Evolutionary conservation across 768 basidiomycete species (phyloP), one percentile per base, ranked within the genome.

Genomic region (Multifurca ochricompacta): DNA sequence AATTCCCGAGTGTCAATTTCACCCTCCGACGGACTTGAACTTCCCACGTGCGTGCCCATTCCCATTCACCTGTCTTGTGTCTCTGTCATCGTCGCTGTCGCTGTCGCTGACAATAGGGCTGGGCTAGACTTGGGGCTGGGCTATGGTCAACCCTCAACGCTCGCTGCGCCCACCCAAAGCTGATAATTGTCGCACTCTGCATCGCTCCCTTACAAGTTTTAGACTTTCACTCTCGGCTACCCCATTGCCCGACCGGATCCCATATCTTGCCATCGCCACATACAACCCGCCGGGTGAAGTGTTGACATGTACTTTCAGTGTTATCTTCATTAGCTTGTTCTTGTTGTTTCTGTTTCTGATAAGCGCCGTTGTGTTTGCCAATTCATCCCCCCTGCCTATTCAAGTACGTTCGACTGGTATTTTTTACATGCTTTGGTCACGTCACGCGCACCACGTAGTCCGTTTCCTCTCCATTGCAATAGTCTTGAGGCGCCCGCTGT

Each of bases 371-470:
- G 4, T 36, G 34, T 55, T 48, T 45, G 30, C 42, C 9, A 30
- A 28, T 28, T 18, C 37, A 39, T 16, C 19, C 13, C 27, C 6
- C 37, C 27, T 21, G 25, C 14, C 16, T 1, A 23, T 37, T 30
- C 21, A 21, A 25, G n/a, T n/a, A 25, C 19, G 7, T 9, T 7
- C 35, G 14, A 28, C 21, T 14, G 23, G 41, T 42, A 42, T 42
- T 23, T 42, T 25, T n/a, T 31, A 32, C 45, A 27, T 39, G 37
- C 13, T 1, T 36, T 47, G 25, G n/a, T n/a, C n/a, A n/a, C 44
- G 45, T 56, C 39, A 52, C 31, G 21, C 16, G 34, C 37, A 30
- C 44, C 49, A 47, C 56, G 56, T 48, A 57, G 42, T 30, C 25
- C 50, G 35, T 31, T 30, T 41, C 46, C 34, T 41, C 27, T 41